Base-by-base conservation (phyloP, 768 basidiomycete genomes). In the Astraeus odoratus region DNA sequence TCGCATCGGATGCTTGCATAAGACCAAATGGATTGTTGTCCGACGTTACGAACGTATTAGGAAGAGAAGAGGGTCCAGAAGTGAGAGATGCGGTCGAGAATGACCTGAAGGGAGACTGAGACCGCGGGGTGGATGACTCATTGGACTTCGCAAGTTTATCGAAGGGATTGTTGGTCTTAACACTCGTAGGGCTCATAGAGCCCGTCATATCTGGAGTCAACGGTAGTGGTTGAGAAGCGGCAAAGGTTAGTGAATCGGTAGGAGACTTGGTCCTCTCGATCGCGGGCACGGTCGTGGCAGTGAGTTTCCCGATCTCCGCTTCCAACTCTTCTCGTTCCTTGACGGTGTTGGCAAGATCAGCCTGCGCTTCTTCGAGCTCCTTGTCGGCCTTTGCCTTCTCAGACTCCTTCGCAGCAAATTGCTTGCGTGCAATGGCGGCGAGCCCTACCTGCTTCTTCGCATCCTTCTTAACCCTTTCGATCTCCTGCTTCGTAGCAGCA, bases 381-480 rank as follows among this genome's bases (percentile, higher is more conserved):
- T 79, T 79, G 54, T 83, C 77, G 8, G 70, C 71, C 61, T 79
- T 86, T 12, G 74, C 77, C 45, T 76, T 78, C 55, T 89, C 87
- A 0, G 75, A 70, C 61, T 98, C 95, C 50, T 89, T 85, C 4
- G 86, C 79, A 20, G 76, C 77, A 22, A 98, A 70, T 68, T 98
- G 96, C 64, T 99, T 98, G 70, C 84, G 85, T 5, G 90, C 88
- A 60, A 98, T 95, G 4, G 93, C 93, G 19, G 95, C 74, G 51
- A 95, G 73, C 8, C 96, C 96, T 62, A 91, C 97, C 69, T 97
- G 94, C 59, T 96, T 91, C 62, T 95, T 86, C 2, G 88, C 91
- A 42, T 97, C 94, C 67, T 89, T 98, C 71, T 82, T 93, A 31
- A 77, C 63, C 68, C 87, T 93, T 64, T 98, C 96, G 18, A 92